Evolutionary conservation across 1,284 basidiomycete species (phyloP).

Genomic region (Boletellus deceptivus): DNA sequence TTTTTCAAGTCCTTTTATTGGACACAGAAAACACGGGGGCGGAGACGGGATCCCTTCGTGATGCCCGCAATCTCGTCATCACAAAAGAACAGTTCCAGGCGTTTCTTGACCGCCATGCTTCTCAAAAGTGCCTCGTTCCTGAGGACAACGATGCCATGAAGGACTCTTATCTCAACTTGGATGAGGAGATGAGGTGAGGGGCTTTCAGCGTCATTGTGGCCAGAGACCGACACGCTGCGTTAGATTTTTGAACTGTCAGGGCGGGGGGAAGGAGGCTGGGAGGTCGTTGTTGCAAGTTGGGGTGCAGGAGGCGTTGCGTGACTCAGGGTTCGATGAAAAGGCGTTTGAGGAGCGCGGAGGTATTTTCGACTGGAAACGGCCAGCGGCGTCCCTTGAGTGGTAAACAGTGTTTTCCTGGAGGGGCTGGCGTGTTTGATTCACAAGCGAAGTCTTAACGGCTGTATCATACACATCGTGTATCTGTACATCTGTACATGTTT

Average conservation of each 20-base stretch:
- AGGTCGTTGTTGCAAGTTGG: slow-evolving; percentile 37
- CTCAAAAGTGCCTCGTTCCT: slow-evolving; percentile 32
- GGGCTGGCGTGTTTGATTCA: too few relatives aligned
- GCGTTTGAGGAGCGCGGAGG: slow-evolving; percentile 37
- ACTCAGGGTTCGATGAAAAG: slow-evolving; percentile 37
- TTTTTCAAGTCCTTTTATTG: slow-evolving; percentile 37
- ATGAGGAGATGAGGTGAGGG: slow-evolving; percentile 37
- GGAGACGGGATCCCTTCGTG: slow-evolving; percentile 33
- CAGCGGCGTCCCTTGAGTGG: slow-evolving; percentile 15
- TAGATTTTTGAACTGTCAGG: slow-evolving; percentile 35
- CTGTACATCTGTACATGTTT: not conserved
- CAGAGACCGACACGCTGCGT: not conserved
- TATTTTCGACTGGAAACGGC: slow-evolving; percentile 34
- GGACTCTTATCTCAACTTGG: slow-evolving; percentile 37
- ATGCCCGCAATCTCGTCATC: slow-evolving; percentile 37
- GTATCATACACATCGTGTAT: too few relatives aligned
- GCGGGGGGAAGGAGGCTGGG: slow-evolving; percentile 33
- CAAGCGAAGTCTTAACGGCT: too few relatives aligned
- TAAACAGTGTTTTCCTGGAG: not conserved
- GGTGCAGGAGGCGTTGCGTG: slow-evolving; percentile 34
- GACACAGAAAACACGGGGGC: slow-evolving; percentile 33
- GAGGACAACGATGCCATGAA: slow-evolving; percentile 40
- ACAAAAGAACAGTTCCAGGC: slow-evolving; percentile 36
- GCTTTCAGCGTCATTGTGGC: not conserved
- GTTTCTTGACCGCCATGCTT: slow-evolving; percentile 35